Conservation (phyloP, 2,329 filamentous ascomycete genomes). For the Exophiala mesophila region DNA sequence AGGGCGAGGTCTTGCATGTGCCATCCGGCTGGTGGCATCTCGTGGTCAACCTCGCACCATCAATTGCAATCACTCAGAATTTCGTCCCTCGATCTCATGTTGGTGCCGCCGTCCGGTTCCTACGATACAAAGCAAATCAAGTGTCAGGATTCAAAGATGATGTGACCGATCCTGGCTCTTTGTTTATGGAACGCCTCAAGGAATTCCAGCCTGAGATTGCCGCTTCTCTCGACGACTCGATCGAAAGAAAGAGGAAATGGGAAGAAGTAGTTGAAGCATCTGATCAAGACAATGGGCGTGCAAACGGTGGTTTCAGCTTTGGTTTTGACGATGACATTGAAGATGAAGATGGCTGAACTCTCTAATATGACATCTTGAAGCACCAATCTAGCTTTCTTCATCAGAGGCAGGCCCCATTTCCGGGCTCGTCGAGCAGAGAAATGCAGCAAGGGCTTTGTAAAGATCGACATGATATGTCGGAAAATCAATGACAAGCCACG, state of each 20-base stretch:
- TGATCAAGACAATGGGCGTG: slow-evolving; percentile 33
- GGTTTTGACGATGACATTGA: slow-evolving; percentile 57
- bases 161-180: slow-evolving; percentile 65
- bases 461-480: neutral
- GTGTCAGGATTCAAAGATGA: slow-evolving; percentile 77
- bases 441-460: no score
- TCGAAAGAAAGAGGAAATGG: slow-evolving; percentile 76
- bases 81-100: slow-evolving; percentile 78
- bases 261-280: slow-evolving; percentile 61
- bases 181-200: slow-evolving; percentile 67
- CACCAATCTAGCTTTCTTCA: no score
- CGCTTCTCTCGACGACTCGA: slow-evolving; percentile 56
- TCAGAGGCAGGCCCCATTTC: no score
- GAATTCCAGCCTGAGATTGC: slow-evolving; percentile 63
- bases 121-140: slow-evolving; percentile 76
- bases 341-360: slow-evolving; percentile 39
- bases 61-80: slow-evolving; percentile 90
- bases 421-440: no score
- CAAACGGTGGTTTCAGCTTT: slow-evolving; percentile 57
- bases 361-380: neutral
- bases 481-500: slow-evolving; percentile 74
- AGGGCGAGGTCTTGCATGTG: slow-evolving; percentile 85
- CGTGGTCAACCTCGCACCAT: slow-evolving; percentile 79
- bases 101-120: slow-evolving; percentile 69
- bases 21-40: slow-evolving; percentile 96